Evolutionary conservation across 1,139 yeast species (phyloP), one percentile per base, ranked within the genome.

Genomic region (Yamadazyma diddensiae): DNA sequence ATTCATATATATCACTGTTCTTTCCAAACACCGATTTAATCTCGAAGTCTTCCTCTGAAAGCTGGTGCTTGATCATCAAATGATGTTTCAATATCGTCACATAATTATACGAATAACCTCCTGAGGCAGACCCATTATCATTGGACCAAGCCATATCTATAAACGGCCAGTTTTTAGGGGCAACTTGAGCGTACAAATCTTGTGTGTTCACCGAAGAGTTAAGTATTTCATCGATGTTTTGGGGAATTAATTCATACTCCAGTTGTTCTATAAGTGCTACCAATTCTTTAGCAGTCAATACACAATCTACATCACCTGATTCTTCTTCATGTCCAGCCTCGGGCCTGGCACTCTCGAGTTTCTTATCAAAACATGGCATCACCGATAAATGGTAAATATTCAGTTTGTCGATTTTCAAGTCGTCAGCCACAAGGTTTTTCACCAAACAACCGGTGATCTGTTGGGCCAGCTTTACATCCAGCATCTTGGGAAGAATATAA

Each of bases 331-430:
- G 43, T 3, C 41, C 44, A 37, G 64, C 57, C 45, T 87, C 96
- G 0, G 86, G 82, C 39, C 97, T 67, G 2, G 97, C 90, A 23
- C 97, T 94, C 59, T 92, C 99, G 24, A 92, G 69, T 57, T 92
- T 92, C 60, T 92, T 92, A 57, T 92, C 99, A 54, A 92, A 92
- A 49, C 97, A 92, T 1, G 98, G 97, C 97, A 92, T 90, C 18
- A 92, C 68, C 10, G 94, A 74, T 38, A 92, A 61, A 54, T 90
- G 97, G 52, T 86, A 94, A 0, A 87, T 61, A 3, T 73, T 50
- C 0, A 58, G 55, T 8, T 62, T 53, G 12, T 46, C 51, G 35
- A 55, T 57, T 20, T 47, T 53, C 39, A 62, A 45, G 21, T 72
- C 73, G 10, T 52, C 46, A 1, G 79, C 57, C 4, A 79, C 60